A percentile compares a stretch with the other conserved stretches of the same genome.
Evolutionary conservation across 139 green algal species (phyloP).

Genomic region (Closterium sp.): DNA sequence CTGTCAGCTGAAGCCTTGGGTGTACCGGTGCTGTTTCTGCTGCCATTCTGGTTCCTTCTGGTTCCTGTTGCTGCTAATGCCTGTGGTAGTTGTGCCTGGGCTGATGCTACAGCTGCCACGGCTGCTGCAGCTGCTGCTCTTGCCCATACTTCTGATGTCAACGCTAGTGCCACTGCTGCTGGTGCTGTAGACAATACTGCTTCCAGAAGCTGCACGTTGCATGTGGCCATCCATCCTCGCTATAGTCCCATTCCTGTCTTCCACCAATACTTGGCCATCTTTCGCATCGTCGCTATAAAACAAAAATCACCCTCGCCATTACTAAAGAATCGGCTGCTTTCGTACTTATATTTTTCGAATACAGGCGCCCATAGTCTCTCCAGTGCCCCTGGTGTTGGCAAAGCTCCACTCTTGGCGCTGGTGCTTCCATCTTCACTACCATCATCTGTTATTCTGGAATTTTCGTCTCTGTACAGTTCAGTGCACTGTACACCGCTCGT

Average conservation of each 20-base stretch:
- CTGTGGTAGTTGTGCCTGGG: not conserved
- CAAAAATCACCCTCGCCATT: too few species aligned
- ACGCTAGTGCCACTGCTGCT: not conserved
- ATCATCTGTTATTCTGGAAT: not conserved
- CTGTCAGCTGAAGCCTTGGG: too few species aligned
- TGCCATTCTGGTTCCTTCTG: too few species aligned
- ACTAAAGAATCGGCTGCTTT: not conserved
- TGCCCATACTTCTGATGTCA: not conserved
- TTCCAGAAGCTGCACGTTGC: not conserved
- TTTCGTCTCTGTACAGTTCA: not conserved
- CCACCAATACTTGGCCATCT: too few species aligned
- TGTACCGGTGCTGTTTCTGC: too few species aligned
- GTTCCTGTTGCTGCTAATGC: not conserved
- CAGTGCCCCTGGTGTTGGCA: not conserved
- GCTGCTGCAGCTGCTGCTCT: not conserved
- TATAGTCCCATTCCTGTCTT: too few species aligned
- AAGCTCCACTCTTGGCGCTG: not conserved
- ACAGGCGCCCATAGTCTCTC: not conserved
- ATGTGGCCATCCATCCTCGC: too few species aligned
- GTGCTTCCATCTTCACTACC: not conserved
- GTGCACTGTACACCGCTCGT: not conserved
- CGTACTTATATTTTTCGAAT: not conserved
- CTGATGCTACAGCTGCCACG: not conserved
- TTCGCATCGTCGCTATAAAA: too few species aligned
- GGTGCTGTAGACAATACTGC: not conserved